phyloP scores from a whole-genome alignment of 257 asterid species.

The Solanum raphanifolium region DNA sequence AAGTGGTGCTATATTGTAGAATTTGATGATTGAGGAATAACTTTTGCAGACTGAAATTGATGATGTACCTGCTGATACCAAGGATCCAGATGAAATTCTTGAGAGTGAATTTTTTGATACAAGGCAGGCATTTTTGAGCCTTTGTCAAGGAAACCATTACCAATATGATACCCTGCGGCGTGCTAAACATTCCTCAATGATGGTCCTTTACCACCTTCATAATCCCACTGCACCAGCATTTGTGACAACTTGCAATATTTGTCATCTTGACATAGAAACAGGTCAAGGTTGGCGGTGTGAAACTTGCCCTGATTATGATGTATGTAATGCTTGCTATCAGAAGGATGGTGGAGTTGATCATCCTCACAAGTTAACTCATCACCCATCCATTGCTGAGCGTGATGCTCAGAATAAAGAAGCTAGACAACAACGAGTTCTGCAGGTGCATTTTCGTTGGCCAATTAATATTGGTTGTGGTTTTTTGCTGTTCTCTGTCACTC shows the following conservation, averaged over 20 bases:
- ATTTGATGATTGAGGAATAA: conserved; percentile 7
- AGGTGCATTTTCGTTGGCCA: conserved; percentile 31
- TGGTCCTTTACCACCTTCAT: conserved; percentile 97
- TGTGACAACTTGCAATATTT: conserved; percentile 56
- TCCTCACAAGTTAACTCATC: conserved; percentile 79
- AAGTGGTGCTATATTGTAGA: neutral
- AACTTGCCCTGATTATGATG: conserved; percentile 88
- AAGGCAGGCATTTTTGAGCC: conserved; percentile 93
- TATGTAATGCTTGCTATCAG: conserved; percentile 78
- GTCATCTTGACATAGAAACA: conserved; percentile 81
- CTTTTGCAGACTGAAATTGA: conserved; percentile 54
- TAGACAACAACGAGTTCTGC: conserved; percentile 69
- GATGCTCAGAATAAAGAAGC: conserved; percentile 96
- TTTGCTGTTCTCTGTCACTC: neutral
- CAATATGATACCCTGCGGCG: conserved; percentile 97
- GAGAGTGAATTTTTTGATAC: conserved; percentile 99
- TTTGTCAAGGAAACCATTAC: conserved; percentile 97
- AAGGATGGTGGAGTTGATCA: conserved; percentile 78
- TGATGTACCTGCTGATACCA: conserved; percentile 68
- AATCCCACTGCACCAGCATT: conserved; percentile 98
- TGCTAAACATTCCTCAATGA: conserved; percentile 98
- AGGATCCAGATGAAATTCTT: conserved; percentile 74
- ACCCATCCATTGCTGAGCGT: conserved; percentile 62
- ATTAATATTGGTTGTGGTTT: neutral
- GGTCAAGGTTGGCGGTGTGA: conserved; percentile 99